These are phyloP conservation scores for Botrytis sinoallii DNA, from an alignment of 2,329 filamentous ascomycete species.

Conservation along the genomic window DNA sequence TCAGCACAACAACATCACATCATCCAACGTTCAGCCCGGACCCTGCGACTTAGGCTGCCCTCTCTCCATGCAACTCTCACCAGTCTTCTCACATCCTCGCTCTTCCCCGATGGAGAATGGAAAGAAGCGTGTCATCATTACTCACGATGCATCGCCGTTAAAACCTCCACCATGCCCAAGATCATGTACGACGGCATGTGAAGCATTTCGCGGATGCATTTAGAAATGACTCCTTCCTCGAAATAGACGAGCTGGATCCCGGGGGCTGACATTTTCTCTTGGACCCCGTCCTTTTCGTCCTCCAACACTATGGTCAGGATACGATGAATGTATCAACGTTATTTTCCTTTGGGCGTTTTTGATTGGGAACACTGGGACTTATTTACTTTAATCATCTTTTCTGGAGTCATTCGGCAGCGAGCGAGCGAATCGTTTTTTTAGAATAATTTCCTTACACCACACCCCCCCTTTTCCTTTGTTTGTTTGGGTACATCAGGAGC, in stretches of 20 bases:
- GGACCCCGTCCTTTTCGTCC: neutral
- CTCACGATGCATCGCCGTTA: neutral
- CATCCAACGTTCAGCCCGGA: conserved; percentile 15
- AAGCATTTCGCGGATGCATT: neutral
- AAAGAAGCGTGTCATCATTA: conserved; percentile 2
- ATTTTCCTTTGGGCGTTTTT: neutral
- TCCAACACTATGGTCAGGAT: neutral
- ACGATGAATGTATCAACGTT: neutral
- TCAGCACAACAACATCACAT: conserved; percentile 12
- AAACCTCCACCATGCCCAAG: conserved; percentile 10
- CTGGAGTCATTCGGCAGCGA: neutral
- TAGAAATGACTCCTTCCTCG: neutral
- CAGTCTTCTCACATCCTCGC: neutral
- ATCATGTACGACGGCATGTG: conserved; percentile 19
- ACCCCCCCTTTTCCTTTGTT: neutral
- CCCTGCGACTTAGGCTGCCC: conserved; percentile 5
- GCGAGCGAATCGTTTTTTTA: neutral
- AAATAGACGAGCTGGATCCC: neutral
- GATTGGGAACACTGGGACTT: neutral
- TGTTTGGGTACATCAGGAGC: neutral
- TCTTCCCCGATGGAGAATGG: neutral
- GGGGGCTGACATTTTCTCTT: neutral
- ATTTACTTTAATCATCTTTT: conserved; percentile 2
- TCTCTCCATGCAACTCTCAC: neutral
- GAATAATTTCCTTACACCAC: neutral